These are phyloP conservation scores for Leccinum huronense DNA, from an alignment of 1,284 basidiomycete genomes.

Conservation along the genomic window DNA sequence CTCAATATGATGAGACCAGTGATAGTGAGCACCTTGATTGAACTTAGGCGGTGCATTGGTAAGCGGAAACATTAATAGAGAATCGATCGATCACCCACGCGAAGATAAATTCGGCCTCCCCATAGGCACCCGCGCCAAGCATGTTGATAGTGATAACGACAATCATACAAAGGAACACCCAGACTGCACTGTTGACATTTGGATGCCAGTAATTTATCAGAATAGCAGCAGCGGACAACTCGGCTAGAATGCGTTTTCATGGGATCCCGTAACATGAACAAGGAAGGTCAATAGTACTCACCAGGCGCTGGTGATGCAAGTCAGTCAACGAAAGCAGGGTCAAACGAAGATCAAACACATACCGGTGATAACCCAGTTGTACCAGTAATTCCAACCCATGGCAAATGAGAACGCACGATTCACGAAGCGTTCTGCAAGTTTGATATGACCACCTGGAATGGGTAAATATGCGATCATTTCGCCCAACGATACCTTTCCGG, in stretches of 20 bases:
- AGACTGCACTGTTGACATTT: slow-evolving; percentile 53
- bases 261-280: not conserved
- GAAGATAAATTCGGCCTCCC: slow-evolving; percentile 58
- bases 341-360: slow-evolving; percentile 19
- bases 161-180: slow-evolving; percentile 63
- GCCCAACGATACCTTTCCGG: slow-evolving; percentile 37
- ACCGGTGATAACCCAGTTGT: slow-evolving; percentile 59
- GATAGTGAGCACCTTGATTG: slow-evolving; percentile 68
- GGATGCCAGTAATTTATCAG: slow-evolving; percentile 63
- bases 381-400: slow-evolving; percentile 73
- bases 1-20: slow-evolving; percentile 44
- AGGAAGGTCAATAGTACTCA: slow-evolving; percentile 11
- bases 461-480: slow-evolving; percentile 48
- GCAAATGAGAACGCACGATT: slow-evolving; percentile 68
- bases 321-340: slow-evolving; percentile 3
- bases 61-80: not conserved
- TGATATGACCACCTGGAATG: slow-evolving; percentile 60
- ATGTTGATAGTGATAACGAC: slow-evolving; percentile 69
- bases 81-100: slow-evolving; percentile 34
- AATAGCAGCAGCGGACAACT: slow-evolving; percentile 64
- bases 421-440: slow-evolving; percentile 67
- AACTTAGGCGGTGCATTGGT: slow-evolving; percentile 35
- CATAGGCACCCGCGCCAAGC: slow-evolving; percentile 52
- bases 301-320: slow-evolving; percentile 25
- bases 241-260: slow-evolving; percentile 38